Evolutionary conservation across 345 rosid genomes (phyloP), one percentile per base, ranked within the genome.

Genomic region (Lepidium didymum): DNA sequence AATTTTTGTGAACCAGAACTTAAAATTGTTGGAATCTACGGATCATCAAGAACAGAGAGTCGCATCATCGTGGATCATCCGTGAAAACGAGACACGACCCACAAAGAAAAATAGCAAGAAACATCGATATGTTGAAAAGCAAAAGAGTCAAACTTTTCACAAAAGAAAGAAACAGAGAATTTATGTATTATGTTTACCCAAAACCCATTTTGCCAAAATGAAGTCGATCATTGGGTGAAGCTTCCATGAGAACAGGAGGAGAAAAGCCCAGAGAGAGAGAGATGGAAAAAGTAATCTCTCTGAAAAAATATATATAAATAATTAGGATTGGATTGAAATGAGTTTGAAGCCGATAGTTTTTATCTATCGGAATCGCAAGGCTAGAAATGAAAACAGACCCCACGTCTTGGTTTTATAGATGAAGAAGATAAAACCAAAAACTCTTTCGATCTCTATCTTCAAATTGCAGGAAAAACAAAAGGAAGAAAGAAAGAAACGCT

Each of bases 141-240:
- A 56, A 18, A 8, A 11, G 31, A 34, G 10, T 7, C 61, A n/a
- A 15, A 61, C 34, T 43, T 11, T 36, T 38, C 41, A 25, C 25
- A 15, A 23, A 14, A 10, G 5, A 52, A 7, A 36, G 78, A 44
- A 54, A 70, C 47, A 62, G 63, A 65, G 55, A 61, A 73, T 3
- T 33, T 0, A 9, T 15, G 14, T 1, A 0, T 12, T 15, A n/a
- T 1, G 14, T 29, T 41, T 73, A 90, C 98, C 97, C 99, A 41
- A 81, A 91, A 27, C 95, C 95, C 97, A 93, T 93, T 84, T 77
- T 81, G 78, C 99, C 99, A 80, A 83, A 91, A 80, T 68, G 82
- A 56, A 88, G 89, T 51, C 99, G 97, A 75, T 67, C 77, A 73
- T 73, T 73, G 77, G 74, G 65, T 68, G 86, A 92, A 67, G 86